phyloP scores from a whole-genome alignment of 2,329 filamentous ascomycete genomes.

The Penicillium sp. region DNA sequence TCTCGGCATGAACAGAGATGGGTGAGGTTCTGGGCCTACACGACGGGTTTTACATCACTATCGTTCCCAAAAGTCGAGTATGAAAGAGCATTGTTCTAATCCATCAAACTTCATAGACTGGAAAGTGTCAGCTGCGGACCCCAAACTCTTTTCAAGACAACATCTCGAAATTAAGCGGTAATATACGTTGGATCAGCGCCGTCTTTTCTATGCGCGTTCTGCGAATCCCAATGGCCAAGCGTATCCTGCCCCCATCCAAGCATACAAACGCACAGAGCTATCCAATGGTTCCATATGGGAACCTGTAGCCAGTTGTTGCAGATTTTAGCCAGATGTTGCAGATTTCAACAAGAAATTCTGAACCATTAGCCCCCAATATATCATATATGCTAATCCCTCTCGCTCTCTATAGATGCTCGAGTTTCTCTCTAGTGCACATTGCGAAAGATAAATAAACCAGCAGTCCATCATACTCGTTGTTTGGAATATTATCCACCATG shows the following conservation, averaged over 20 bases:
- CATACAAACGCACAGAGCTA: conserved; percentile 65
- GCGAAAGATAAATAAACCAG: conserved; percentile 58
- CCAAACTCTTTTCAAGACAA: conserved; percentile 57
- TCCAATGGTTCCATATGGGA: conserved; percentile 67
- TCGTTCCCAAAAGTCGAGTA: neutral
- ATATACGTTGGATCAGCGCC: conserved; percentile 55
- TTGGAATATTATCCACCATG: conserved; percentile 62
- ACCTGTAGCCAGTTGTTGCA: conserved; percentile 72
- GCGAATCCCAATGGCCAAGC: conserved; percentile 61
- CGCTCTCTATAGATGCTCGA: conserved; percentile 62
- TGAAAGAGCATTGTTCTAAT: neutral
- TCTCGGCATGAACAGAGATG: too few relatives aligned
- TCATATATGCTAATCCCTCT: conserved; percentile 55
- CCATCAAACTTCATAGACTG: neutral
- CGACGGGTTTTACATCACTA: too few relatives aligned
- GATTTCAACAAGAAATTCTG: conserved; percentile 68
- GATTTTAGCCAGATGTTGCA: conserved; percentile 70
- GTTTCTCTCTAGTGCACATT: conserved; percentile 63
- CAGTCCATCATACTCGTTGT: conserved; percentile 59
- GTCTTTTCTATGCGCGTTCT: conserved; percentile 70
- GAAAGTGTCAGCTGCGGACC: conserved; percentile 46
- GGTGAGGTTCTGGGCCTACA: too few relatives aligned
- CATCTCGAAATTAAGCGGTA: conserved; percentile 56
- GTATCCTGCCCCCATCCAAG: conserved; percentile 59
- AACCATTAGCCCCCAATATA: conserved; percentile 54